Evolutionary conservation across 805 yeast species (phyloP), one percentile per base, ranked within the genome.

Genomic region (Wickerhamiella parazyma): DNA sequence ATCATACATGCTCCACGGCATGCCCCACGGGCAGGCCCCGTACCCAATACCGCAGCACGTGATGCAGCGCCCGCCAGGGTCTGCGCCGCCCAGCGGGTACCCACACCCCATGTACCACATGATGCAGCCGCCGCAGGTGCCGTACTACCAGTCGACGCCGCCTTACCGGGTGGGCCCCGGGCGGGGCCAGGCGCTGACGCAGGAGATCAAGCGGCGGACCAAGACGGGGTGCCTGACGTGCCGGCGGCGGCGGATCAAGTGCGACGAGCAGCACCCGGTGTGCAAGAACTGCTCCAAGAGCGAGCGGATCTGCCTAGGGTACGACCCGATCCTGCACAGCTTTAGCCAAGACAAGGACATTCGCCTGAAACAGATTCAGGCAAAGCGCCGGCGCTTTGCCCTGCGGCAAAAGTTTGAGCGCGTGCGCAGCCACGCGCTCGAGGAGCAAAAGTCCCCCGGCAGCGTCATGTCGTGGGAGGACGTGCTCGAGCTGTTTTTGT

Each of bases 161-260:
- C 31, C 31, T 11, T 28, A 28, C 31, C 31, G 31, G 14, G 6
- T n/a, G 16, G 16, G 31, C 16, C 16, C 14, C 14, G 7, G 16
- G 16, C 31, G 31, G 7, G 5, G 19, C 12, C 20, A 16, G 26
- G 17, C 37, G 10, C 21, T 43, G 41, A 21, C 46, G 22, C 55
- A 49, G 28, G 55, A 51, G 20, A 48, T 73, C 48, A 71, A 76
- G 53, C 64, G 78, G 37, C 65, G 87, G 41, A 80, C 86, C 2
- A 66, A 81, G 53, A 78, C 86, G 0, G 89, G 89, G 2, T 80
- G 87, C 57, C 59, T 78, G 45, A 80, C 87, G 1, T 80, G 87
- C 56, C 67, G 86, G 26, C 71, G 75, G 55, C 62, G 86, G 48
- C 64, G 86, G 36, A 76, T 79, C 54, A 79, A 79, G 61, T 80